Percentiles rank a stretch among this genome's conserved stretches.
Conservation (phyloP, 2,329 filamentous ascomycete genomes). For the Coccinonectria pachysandricola region DNA sequence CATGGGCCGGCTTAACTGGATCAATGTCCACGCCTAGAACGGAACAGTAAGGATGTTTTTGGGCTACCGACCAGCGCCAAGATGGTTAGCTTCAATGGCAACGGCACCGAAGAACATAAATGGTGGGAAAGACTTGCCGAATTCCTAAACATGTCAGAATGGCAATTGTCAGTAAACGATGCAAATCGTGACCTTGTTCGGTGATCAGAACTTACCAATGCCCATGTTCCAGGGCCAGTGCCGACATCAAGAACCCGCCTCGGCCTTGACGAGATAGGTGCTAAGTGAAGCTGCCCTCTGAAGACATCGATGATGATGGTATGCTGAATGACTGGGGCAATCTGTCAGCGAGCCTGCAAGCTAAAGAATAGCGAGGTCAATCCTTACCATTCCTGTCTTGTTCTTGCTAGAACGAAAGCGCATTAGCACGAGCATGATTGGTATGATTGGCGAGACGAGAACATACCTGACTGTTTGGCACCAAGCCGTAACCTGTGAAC, state of each 20-base stretch:
- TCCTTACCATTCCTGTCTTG: conserved; percentile 15
- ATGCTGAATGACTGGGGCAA: conserved; percentile 13
- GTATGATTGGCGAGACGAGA: conserved; percentile 2
- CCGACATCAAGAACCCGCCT: conserved; percentile 12
- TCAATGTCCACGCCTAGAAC: conserved; percentile 14
- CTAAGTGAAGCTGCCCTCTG: conserved; percentile 11
- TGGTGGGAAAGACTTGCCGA: conserved; percentile 5
- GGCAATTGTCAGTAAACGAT: conserved; percentile 2
- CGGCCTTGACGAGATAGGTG: conserved; percentile 9
- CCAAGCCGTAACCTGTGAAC: conserved; percentile 9
- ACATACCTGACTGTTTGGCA: conserved; percentile 13
- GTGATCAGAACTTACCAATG: conserved; percentile 6
- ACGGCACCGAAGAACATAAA: not conserved
- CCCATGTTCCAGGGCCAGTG: conserved; percentile 12
- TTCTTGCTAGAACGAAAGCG: conserved; percentile 9
- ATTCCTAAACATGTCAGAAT: conserved; percentile 8
- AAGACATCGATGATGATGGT: conserved; percentile 12
- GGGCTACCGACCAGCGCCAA: conserved; percentile 5
- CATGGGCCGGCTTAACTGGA: conserved; percentile 8
- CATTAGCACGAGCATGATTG: conserved; percentile 4
- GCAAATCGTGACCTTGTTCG: not conserved
- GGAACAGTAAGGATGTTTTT: conserved; percentile 11
- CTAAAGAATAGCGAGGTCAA: not conserved
- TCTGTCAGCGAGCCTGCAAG: conserved; percentile 5
- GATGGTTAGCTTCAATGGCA: conserved; percentile 5